A percentile compares a stretch with the other conserved stretches of the same genome.
phyloP scores from a whole-genome alignment of 306 rosid species.

The Trichosanthes cucumerina region DNA sequence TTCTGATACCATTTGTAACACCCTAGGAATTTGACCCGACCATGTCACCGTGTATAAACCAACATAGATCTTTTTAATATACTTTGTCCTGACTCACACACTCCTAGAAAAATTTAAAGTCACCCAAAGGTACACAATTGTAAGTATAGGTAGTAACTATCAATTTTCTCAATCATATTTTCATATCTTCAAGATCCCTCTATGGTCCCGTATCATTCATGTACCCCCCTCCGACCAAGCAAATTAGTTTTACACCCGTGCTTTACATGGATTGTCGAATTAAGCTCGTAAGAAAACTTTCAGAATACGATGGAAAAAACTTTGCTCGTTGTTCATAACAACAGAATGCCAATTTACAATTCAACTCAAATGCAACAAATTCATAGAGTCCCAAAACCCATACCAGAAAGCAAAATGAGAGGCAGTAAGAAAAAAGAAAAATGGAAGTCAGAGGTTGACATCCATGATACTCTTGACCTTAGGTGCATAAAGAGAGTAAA shows the following conservation, averaged over 20 bases:
- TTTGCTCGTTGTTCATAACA: background rate
- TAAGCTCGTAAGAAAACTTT: background rate
- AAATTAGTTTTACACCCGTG: background rate
- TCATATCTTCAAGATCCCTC: too few species aligned
- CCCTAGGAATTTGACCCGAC: too few species aligned
- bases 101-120: too few species aligned
- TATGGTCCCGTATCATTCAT: too few species aligned
- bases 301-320: background rate
- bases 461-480: constrained; percentile 61
- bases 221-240: too few species aligned
- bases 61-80: too few species aligned
- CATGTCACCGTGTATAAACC: too few species aligned
- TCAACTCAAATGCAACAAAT: background rate
- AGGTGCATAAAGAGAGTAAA: constrained; percentile 56
- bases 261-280: background rate
- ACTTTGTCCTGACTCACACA: too few species aligned
- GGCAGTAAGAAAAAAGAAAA: background rate
- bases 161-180: too few species aligned
- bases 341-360: background rate
- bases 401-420: background rate
- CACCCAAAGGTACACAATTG: too few species aligned
- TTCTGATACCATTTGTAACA: too few species aligned
- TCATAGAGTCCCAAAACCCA: background rate
- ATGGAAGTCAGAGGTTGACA: background rate
- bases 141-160: too few species aligned